phyloP scores from a whole-genome alignment of 2,329 filamentous ascomycete genomes.

The Fusarium beomiforme region DNA sequence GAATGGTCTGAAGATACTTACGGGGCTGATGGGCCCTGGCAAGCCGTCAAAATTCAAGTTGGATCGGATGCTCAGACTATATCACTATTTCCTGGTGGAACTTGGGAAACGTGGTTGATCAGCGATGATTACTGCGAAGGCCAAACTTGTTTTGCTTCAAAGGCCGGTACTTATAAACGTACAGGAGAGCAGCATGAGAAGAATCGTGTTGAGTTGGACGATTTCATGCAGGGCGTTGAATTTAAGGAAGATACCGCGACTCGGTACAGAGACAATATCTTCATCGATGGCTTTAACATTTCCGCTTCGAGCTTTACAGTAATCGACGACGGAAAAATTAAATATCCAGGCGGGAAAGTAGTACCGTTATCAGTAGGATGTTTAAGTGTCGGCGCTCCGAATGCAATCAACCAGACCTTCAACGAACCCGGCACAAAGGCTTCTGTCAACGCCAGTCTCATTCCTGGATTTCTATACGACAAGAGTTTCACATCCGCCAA shows the following conservation, averaged over 20 bases:
- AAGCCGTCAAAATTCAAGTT: background rate
- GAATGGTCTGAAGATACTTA: constrained; percentile 7
- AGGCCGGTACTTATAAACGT: background rate
- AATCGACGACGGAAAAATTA: background rate
- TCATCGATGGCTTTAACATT: background rate
- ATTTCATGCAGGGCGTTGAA: background rate
- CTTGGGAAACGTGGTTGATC: constrained; percentile 11
- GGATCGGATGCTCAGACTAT: background rate
- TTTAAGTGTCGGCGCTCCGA: background rate
- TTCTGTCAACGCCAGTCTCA: background rate
- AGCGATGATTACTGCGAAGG: background rate
- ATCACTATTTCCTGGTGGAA: background rate
- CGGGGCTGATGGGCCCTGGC: constrained; percentile 7
- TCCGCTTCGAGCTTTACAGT: background rate
- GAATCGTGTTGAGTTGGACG: background rate
- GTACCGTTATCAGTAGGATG: background rate
- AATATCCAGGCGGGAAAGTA: background rate
- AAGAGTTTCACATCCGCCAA: background rate
- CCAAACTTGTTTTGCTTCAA: background rate
- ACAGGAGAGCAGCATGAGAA: background rate
- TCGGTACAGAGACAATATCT: background rate
- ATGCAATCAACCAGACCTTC: background rate
- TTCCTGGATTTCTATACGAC: constrained; percentile 1
- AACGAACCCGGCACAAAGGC: background rate
- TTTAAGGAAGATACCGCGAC: background rate